A percentile compares a stretch with the other conserved stretches of the same genome.
phyloP scores from a whole-genome alignment of 306 rosid species.

The Begonia peltatifolia region DNA sequence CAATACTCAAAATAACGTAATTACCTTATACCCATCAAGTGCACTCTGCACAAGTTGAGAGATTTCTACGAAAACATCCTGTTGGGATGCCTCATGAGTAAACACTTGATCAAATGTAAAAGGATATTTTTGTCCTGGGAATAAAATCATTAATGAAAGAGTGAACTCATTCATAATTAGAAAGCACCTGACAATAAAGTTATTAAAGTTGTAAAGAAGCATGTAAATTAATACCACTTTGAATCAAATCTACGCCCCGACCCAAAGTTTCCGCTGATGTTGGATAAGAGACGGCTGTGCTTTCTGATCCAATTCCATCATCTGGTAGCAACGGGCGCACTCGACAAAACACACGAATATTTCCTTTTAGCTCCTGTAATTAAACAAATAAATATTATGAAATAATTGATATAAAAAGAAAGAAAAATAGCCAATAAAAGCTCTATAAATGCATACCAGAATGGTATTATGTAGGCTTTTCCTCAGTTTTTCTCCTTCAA shows the following conservation, averaged over 20 bases:
- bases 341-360: slow-evolving; percentile 88
- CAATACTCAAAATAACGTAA: not conserved
- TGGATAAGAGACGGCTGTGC: slow-evolving; percentile 56
- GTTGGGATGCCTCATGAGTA: slow-evolving; percentile 65
- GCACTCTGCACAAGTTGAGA: slow-evolving; percentile 96
- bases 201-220: too few species aligned
- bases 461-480: slow-evolving; percentile 81
- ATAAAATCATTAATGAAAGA: not conserved
- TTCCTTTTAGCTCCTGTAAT: slow-evolving; percentile 79
- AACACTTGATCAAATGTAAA: slow-evolving; percentile 96
- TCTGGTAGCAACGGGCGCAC: slow-evolving; percentile 86
- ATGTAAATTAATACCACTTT: slow-evolving; percentile 35
- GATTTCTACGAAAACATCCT: slow-evolving; percentile 73
- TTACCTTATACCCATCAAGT: slow-evolving; percentile 94
- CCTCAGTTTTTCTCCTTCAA: slow-evolving; percentile 70
- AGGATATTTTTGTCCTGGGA: slow-evolving; percentile 57
- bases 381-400: slow-evolving; percentile 9
- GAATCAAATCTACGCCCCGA: slow-evolving; percentile 68
- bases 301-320: slow-evolving; percentile 46
- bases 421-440: not conserved
- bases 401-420: not conserved
- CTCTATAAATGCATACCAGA: slow-evolving; percentile 29
- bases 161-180: too few species aligned
- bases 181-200: too few species aligned
- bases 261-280: slow-evolving; percentile 68